These are phyloP conservation scores for Mangifera indica DNA, from an alignment of 345 rosid genomes.

Conservation along the genomic window DNA sequence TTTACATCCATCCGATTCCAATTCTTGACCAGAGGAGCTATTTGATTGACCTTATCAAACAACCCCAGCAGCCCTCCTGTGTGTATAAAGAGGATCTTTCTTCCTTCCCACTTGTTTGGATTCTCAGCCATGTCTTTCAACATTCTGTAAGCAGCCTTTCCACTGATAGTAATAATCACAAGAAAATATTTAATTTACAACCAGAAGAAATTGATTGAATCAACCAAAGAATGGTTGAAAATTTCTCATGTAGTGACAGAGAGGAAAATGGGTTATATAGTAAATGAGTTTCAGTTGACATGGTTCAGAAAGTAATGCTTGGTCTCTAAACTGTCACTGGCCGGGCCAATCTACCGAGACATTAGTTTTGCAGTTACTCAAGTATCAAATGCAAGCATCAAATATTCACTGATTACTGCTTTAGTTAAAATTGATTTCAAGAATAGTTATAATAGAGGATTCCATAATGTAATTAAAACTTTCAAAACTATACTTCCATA, in stretches of 20 bases:
- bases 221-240: too few relatives aligned
- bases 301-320: background rate
- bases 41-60: slow-evolving; percentile 75
- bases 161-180: slow-evolving; percentile 38
- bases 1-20: slow-evolving; percentile 76
- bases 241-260: too few relatives aligned
- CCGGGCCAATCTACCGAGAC: background rate
- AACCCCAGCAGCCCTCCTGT: slow-evolving; percentile 85
- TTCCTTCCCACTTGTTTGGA: slow-evolving; percentile 79
- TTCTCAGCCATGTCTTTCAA: slow-evolving; percentile 71
- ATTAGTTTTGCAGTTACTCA: too few relatives aligned
- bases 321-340: background rate
- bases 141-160: slow-evolving; percentile 84
- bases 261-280: too few relatives aligned
- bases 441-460: background rate
- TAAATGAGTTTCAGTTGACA: background rate
- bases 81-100: slow-evolving; percentile 76
- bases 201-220: too few relatives aligned
- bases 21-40: slow-evolving; percentile 58
- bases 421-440: background rate
- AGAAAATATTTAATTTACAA: background rate
- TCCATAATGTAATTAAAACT: too few relatives aligned
- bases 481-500: too few relatives aligned
- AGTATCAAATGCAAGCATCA: background rate
- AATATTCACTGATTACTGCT: background rate